These are phyloP conservation scores for Nosema muscidifuracis DNA, from an alignment of 371 early-diverging fungal species.

Conservation along the genomic window DNA sequence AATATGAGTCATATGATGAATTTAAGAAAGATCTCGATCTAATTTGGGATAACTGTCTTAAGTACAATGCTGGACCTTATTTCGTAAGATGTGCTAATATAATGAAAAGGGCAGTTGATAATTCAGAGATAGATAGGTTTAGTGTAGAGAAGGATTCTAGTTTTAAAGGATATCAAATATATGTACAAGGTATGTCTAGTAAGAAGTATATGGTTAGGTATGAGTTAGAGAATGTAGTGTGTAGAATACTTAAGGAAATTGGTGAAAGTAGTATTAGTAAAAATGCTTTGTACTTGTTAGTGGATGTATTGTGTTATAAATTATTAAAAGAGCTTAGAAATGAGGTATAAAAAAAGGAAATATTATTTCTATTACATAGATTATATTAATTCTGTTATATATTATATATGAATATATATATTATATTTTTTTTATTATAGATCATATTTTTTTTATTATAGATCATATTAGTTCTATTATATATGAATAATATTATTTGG, in stretches of 20 bases:
- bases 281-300: neutral
- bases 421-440: too few species aligned
- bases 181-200: neutral
- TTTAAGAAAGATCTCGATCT: conserved; percentile 53
- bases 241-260: conserved; percentile 1
- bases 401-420: too few species aligned
- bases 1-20: conserved; percentile 50
- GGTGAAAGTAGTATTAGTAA: neutral
- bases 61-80: conserved; percentile 48
- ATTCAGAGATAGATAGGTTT: conserved; percentile 11
- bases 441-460: too few species aligned
- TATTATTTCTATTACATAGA: neutral
- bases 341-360: neutral
- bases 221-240: neutral
- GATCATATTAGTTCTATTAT: too few species aligned
- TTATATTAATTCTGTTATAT: too few species aligned
- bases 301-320: neutral
- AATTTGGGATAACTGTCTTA: conserved; percentile 56
- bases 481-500: too few species aligned
- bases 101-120: conserved; percentile 22
- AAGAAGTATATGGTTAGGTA: neutral
- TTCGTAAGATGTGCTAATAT: conserved; percentile 37
- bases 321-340: neutral
- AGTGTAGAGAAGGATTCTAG: neutral
- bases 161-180: neutral